phyloP scores from a whole-genome alignment of 2,329 filamentous ascomycete genomes.

The Cladobotryum mycophilum region DNA sequence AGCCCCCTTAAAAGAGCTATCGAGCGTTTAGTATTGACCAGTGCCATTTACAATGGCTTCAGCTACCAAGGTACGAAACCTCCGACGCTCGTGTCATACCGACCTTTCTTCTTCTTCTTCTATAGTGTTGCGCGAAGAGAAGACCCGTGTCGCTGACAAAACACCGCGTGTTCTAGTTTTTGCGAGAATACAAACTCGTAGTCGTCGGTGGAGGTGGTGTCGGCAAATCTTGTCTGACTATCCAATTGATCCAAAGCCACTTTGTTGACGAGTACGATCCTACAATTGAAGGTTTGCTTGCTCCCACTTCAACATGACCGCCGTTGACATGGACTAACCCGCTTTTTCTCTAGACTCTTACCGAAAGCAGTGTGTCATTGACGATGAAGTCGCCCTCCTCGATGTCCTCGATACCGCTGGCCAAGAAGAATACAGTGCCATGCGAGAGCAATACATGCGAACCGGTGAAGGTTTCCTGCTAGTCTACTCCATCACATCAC shows the following conservation, averaged over 20 bases:
- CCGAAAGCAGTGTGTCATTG: slow-evolving; percentile 98
- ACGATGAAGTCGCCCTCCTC: slow-evolving; percentile 94
- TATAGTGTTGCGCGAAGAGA: too few species aligned
- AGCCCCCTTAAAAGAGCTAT: background rate
- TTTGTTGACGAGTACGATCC: slow-evolving; percentile 99
- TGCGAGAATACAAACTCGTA: slow-evolving; percentile 91
- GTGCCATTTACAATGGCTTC: slow-evolving; percentile 26
- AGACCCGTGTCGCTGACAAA: too few species aligned
- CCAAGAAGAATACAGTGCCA: slow-evolving; percentile 98
- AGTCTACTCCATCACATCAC: slow-evolving; percentile 96
- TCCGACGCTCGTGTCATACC: too few species aligned
- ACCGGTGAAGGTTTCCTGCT: slow-evolving; percentile 97
- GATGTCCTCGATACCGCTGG: slow-evolving; percentile 97
- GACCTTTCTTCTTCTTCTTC: too few species aligned
- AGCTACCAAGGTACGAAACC: slow-evolving; percentile 28
- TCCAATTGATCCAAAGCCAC: slow-evolving; percentile 91
- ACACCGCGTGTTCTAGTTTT: slow-evolving; percentile 49
- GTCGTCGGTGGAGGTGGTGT: slow-evolving; percentile 97
- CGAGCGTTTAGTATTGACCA: slow-evolving; percentile 7
- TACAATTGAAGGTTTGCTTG: slow-evolving; percentile 83
- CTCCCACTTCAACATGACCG: background rate
- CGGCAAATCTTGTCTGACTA: slow-evolving; percentile 98
- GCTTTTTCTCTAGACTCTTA: slow-evolving; percentile 70
- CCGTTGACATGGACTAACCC: background rate
- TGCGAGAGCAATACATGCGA: slow-evolving; percentile 99